Evolutionary conservation across 2,329 filamentous ascomycete species (phyloP), one percentile per base, ranked within the genome.

Genomic region (Paradendryphiella salina): DNA sequence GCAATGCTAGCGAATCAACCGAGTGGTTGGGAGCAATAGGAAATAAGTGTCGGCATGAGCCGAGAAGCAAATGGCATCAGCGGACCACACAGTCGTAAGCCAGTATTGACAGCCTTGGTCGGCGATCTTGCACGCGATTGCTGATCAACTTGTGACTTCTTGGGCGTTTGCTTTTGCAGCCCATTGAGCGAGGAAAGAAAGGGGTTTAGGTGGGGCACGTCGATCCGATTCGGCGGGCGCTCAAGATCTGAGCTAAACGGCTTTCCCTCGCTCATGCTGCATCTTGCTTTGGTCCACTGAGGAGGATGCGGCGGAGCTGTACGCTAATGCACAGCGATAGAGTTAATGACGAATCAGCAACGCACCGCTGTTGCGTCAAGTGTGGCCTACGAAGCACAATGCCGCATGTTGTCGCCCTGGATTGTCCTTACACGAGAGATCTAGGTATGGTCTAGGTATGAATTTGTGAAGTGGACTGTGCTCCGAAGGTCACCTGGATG

Each of bases 191-290:
- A 35, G 29, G 40, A 18, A 29, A 41, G 50, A 54, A 60, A 63
- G 64, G 60, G 61, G 62, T 56, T 60, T 63, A 57, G 59, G 60
- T 67, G 67, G 65, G 65, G 63, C 64, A 43, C 34, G 59, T 31
- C 52, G 64, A 67, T 69, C 61, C 62, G 67, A 70, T 71, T 70
- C 61, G 64, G 57, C 49, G 38, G 23, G 61, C 54, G 54, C 54
- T 53, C 56, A 56, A 67, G 67, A 70, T 70, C 67, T 67, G 31
- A 56, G 45, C 53, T 47, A 57, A 70, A 71, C 66, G 67, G 64
- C 65, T 60, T 57, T 59, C 56, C 53, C 56, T 56, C 45, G 50
- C 51, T 64, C 57, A 55, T 64, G 65, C 66, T 63, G 63, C 59
- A 70, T 67, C 63, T 66, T 61, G 61, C 60, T 59, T 56, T 56